Conservation (phyloP, 805 yeast genomes). For the Metschnikowia colocasiae region DNA sequence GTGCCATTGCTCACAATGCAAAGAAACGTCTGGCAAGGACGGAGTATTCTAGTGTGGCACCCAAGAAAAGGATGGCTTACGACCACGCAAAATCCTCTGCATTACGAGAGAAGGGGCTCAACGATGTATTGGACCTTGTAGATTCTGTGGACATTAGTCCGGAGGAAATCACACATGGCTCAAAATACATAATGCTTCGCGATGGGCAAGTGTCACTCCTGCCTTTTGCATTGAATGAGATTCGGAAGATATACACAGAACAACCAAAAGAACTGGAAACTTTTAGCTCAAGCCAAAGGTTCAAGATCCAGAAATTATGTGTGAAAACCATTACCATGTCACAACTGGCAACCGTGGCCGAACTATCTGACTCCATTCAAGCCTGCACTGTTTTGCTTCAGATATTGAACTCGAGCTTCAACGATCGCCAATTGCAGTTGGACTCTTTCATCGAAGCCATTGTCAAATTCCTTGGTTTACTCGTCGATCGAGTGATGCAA, state of each 20-base stretch:
- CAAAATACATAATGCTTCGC: not conserved
- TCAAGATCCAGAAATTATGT: conserved; percentile 26
- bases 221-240: conserved; percentile 7
- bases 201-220: not conserved
- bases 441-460: conserved; percentile 43
- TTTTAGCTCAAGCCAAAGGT: conserved; percentile 16
- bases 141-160: not conserved
- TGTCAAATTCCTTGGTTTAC: conserved; percentile 35
- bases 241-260: not conserved
- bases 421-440: conserved; percentile 43
- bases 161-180: not conserved
- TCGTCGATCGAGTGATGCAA: conserved; percentile 28
- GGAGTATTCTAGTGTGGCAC: not conserved
- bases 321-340: conserved; percentile 23
- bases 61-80: not conserved
- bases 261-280: conserved; percentile 19
- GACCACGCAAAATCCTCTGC: not conserved
- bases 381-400: conserved; percentile 38
- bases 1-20: not conserved
- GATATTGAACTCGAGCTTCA: conserved; percentile 37
- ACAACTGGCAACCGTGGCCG: conserved; percentile 17
- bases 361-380: conserved; percentile 21
- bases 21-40: not conserved
- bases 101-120: not conserved
- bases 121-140: not conserved